phyloP scores from a whole-genome alignment of 495 filamentous ascomycete species.

The Ramalina intermedia region DNA sequence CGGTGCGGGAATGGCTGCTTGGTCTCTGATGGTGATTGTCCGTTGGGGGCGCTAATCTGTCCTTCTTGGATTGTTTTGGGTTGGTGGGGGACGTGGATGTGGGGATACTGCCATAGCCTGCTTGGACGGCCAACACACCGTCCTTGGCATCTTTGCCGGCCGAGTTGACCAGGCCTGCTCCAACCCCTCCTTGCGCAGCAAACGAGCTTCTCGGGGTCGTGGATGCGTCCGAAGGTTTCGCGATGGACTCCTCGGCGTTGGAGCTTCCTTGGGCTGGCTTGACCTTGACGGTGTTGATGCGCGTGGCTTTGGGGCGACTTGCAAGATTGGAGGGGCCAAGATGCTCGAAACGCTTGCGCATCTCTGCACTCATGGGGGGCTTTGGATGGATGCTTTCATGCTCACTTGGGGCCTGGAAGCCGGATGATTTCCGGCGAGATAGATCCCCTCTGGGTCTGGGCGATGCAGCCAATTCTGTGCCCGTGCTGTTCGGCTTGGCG shows the following conservation, averaged over 20 bases:
- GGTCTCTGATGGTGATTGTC: not conserved
- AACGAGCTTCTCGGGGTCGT: conserved; percentile 8
- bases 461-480: conserved; percentile 5
- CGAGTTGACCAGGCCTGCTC: conserved; percentile 33
- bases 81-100: conserved; percentile 18
- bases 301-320: conserved; percentile 64
- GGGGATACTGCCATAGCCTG: conserved; percentile 49
- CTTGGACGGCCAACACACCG: conserved; percentile 49
- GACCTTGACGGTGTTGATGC: conserved; percentile 83
- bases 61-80: conserved; percentile 13
- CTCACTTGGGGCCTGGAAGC: conserved; percentile 18
- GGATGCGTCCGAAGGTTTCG: conserved; percentile 2
- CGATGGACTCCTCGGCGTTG: conserved; percentile 4
- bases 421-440: conserved; percentile 35
- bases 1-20: not conserved
- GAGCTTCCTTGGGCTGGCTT: conserved; percentile 42
- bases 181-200: conserved; percentile 32
- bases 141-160: conserved; percentile 47
- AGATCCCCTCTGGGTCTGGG: not conserved
- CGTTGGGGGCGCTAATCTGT: conserved; percentile 5
- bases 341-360: conserved; percentile 73
- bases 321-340: conserved; percentile 88
- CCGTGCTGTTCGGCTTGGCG: conserved; percentile 3
- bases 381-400: conserved; percentile 14
- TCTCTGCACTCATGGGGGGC: conserved; percentile 39